A percentile compares a stretch with the other conserved stretches of the same genome.
These are phyloP conservation scores for Brassica balearica DNA, from an alignment of 441 rosid species.

Conservation along the genomic window DNA sequence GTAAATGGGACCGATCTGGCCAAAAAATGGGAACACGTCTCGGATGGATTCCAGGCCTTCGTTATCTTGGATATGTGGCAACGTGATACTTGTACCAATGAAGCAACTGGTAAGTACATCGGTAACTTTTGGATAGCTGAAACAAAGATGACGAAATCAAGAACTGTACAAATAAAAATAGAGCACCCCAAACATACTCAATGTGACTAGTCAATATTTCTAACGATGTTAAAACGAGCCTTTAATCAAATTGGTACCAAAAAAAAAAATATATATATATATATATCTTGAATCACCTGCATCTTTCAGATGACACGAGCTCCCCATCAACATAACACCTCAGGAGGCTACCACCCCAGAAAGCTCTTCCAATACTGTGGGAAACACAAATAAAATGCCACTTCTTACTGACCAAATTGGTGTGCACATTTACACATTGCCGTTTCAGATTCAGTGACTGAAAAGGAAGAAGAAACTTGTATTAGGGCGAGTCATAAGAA, in stretches of 20 bases:
- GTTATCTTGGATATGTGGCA: conserved; percentile 71
- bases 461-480: conserved; percentile 40
- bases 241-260: not conserved
- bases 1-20: conserved; percentile 98
- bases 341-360: conserved; percentile 96
- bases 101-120: conserved; percentile 82
- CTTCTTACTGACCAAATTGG: conserved; percentile 73
- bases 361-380: conserved; percentile 94
- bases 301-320: conserved; percentile 95
- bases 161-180: not conserved
- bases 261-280: too few species aligned
- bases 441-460: conserved; percentile 90
- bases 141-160: conserved; percentile 42
- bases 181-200: conserved; percentile 30
- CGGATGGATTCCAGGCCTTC: conserved; percentile 52
- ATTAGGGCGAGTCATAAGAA: conserved; percentile 29
- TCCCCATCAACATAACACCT: conserved; percentile 91
- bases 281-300: conserved; percentile 66
- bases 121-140: conserved; percentile 93
- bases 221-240: conserved; percentile 24
- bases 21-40: conserved; percentile 76
- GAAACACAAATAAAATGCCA: conserved; percentile 98
- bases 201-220: conserved; percentile 6
- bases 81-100: conserved; percentile 72
- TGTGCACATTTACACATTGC: conserved; percentile 70